Evolutionary conservation across 1,284 basidiomycete genomes (phyloP).

Genomic region (Thelephora terrestris): DNA sequence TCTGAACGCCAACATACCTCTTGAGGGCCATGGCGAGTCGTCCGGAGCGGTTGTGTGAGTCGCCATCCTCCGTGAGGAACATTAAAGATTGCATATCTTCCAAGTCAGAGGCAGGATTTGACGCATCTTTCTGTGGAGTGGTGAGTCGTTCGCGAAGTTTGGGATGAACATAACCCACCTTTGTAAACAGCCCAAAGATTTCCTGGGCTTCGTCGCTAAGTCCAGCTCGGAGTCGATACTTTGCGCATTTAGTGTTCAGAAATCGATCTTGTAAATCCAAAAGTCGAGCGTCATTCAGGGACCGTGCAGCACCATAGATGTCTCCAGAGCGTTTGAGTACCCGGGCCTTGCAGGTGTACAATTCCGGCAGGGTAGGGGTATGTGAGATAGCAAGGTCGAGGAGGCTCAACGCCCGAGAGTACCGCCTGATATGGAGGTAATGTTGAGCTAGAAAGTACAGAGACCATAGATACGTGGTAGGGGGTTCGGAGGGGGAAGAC

Average conservation of each 20-base stretch:
- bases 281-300: slow-evolving; percentile 75
- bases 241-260: slow-evolving; percentile 90
- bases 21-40: slow-evolving; percentile 82
- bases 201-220: slow-evolving; percentile 66
- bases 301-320: slow-evolving; percentile 59
- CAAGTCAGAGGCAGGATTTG: slow-evolving; percentile 70
- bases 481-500: slow-evolving; percentile 39
- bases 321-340: slow-evolving; percentile 87
- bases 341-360: slow-evolving; percentile 78
- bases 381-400: slow-evolving; percentile 67
- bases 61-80: slow-evolving; percentile 80
- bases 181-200: slow-evolving; percentile 80
- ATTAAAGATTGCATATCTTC: slow-evolving; percentile 95
- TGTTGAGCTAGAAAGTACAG: slow-evolving; percentile 95
- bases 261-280: slow-evolving; percentile 95
- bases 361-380: slow-evolving; percentile 90
- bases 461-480: slow-evolving; percentile 88
- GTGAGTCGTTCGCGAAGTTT: not conserved
- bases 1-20: slow-evolving; percentile 71
- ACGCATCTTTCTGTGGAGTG: slow-evolving; percentile 65
- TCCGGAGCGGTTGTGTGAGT: slow-evolving; percentile 55
- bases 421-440: slow-evolving; percentile 56
- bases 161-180: slow-evolving; percentile 36
- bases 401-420: slow-evolving; percentile 52
- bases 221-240: slow-evolving; percentile 82